These are phyloP conservation scores for Dryas integrifolia DNA, from an alignment of 331 rosid genomes.

Conservation along the genomic window DNA sequence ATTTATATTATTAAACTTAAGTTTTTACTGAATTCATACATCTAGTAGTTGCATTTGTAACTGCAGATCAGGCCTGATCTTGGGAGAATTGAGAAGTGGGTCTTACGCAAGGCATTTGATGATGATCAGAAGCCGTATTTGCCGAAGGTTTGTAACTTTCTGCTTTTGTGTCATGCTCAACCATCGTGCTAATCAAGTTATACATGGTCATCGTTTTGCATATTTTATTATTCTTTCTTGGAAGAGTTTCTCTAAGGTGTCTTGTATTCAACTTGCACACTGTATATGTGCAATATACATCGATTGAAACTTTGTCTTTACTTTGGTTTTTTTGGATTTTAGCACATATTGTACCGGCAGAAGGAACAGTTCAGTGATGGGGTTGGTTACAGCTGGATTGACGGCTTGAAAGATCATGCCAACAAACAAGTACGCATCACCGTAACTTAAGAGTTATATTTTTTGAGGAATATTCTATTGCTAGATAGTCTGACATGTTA, in stretches of 20 bases:
- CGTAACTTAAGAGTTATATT: background rate
- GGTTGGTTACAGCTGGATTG: constrained; percentile 98
- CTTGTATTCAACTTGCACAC: background rate
- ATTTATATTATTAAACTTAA: background rate
- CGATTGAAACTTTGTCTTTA: background rate
- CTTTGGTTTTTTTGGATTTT: constrained; percentile 3
- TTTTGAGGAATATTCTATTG: background rate
- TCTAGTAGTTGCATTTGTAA: constrained; percentile 15
- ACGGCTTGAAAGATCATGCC: constrained; percentile 87
- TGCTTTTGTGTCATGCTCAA: constrained; percentile 16
- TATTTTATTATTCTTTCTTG: background rate
- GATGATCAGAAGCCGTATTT: constrained; percentile 79
- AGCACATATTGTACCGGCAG: constrained; percentile 94
- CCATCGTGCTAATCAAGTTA: background rate
- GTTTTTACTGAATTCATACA: background rate
- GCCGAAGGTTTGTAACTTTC: constrained; percentile 63
- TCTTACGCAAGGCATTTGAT: constrained; percentile 91
- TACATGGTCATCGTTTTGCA: background rate
- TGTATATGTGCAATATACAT: background rate
- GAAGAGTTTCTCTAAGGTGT: background rate
- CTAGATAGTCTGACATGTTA: background rate
- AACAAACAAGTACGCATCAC: constrained; percentile 57
- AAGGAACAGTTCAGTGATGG: constrained; percentile 99
- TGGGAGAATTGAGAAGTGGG: constrained; percentile 89
- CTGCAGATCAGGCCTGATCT: constrained; percentile 57